Evolutionary conservation across 1,139 yeast genomes (phyloP), one percentile per base, ranked within the genome.

Genomic region (Lizanozyma gosingica): DNA sequence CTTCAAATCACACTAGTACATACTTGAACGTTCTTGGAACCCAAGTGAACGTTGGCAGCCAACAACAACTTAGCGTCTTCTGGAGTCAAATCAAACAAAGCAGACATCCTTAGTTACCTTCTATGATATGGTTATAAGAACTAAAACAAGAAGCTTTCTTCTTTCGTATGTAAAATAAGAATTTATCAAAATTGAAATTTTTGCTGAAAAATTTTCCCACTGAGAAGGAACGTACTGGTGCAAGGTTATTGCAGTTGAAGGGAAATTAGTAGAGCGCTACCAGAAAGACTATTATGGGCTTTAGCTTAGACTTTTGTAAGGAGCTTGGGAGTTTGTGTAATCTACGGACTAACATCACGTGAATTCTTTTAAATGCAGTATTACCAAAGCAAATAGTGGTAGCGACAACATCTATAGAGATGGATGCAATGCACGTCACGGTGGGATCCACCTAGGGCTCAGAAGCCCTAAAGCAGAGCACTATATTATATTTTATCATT

Each of bases 41-140:
- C 99, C 73, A 92, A 85, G 83, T 94, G 99, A 65, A 84, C 92
- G 87, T 92, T 92, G 73, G 99, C 99, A 71, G 99, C 97, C 78
- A 94, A 83, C 77, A 94, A 83, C 73, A 92, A 87, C 83, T 92
- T 94, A 79, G 96, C 95, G 78, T 92, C 98, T 79, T 90, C 97
- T 76, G 94, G 90, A 73, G 97, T 82, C 73, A 80, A 80, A 67
- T 76, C 92, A 76, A 85, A 85, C 70, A 90, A 80, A 76, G 86
- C 87, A 22, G 29, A 22, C 29, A 22, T 22, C 29, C 29, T 22
- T 22, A 22, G 29, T 22, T 22, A 22, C 29, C 29, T 22, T 22
- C 29, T 22, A 22, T 22, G 29, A 22, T 22, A 22, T 22, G 29
- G 11, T 6, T 22, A 22, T 22, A 22, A 22, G 29, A 22, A 22